Evolutionary conservation across 441 rosid species (phyloP).

Genomic region (Syzygium syzygioides): DNA sequence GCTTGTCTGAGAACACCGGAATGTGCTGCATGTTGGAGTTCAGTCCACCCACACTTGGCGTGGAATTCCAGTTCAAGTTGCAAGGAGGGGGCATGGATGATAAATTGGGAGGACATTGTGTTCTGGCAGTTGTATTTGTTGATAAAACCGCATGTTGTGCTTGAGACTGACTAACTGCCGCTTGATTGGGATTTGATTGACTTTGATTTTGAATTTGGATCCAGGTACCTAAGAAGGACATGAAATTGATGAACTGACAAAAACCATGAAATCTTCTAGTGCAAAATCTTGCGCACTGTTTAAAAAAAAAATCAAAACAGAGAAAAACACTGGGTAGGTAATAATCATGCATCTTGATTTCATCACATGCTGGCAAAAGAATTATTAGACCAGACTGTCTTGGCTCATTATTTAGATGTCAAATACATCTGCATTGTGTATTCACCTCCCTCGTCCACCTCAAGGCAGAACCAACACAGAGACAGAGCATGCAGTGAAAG

Average conservation of each 20-base stretch:
- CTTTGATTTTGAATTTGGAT: not conserved
- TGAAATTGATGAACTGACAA: not conserved
- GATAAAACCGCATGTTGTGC: not conserved
- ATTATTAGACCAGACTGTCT: not conserved
- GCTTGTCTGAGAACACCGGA: not conserved
- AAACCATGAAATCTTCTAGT: not conserved
- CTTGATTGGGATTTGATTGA: not conserved
- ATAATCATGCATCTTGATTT: not conserved
- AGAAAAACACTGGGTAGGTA: not conserved
- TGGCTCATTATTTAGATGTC: not conserved
- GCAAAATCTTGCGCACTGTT: not conserved
- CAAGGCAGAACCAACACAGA: not conserved
- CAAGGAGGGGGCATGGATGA: not conserved
- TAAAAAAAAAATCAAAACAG: not conserved
- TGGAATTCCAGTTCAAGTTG: not conserved
- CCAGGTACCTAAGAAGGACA: not conserved
- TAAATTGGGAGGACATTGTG: not conserved
- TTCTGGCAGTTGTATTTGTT: not conserved
- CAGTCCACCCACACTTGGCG: not conserved
- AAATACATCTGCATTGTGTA: not conserved
- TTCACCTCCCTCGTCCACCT: not conserved
- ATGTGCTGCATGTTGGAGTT: not conserved
- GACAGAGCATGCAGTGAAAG: not conserved
- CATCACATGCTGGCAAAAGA: not conserved
- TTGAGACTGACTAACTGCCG: not conserved